Evolutionary conservation across 495 filamentous ascomycete genomes (phyloP).

Genomic region (Xylaria cubensis): DNA sequence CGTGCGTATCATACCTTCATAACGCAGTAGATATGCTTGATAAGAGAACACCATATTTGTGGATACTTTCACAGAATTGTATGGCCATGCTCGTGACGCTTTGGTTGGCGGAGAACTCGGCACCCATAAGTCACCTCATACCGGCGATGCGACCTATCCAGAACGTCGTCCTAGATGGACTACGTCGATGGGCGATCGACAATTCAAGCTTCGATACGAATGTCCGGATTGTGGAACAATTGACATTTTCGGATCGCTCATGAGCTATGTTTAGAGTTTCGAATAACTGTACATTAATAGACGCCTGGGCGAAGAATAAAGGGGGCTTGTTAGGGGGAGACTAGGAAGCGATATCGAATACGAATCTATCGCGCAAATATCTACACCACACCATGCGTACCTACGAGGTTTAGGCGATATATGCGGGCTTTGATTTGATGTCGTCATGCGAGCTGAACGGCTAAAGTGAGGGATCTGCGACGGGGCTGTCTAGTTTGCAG

Average conservation of each 20-base stretch:
- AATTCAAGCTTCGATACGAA: slow-evolving; percentile 42
- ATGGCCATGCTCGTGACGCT: slow-evolving; percentile 39
- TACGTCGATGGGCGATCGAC: slow-evolving; percentile 39
- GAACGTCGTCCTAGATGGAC: slow-evolving; percentile 36
- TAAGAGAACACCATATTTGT: slow-evolving; percentile 42
- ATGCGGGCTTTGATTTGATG: neutral
- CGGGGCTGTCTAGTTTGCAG: slow-evolving; percentile 12
- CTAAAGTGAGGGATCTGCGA: slow-evolving; percentile 10
- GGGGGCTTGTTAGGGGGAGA: slow-evolving; percentile 1
- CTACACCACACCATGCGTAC: neutral
- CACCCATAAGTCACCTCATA: slow-evolving; percentile 35
- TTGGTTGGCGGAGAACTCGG: slow-evolving; percentile 39
- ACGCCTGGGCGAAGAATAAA: neutral
- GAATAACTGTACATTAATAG: slow-evolving; percentile 26
- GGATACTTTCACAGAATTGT: slow-evolving; percentile 42
- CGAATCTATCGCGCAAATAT: neutral
- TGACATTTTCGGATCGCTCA: slow-evolving; percentile 33
- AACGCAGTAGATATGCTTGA: slow-evolving; percentile 42
- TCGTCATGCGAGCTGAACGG: slow-evolving; percentile 13
- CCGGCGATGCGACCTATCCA: slow-evolving; percentile 39
- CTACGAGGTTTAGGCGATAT: neutral
- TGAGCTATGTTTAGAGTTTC: neutral
- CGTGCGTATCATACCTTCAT: slow-evolving; percentile 42
- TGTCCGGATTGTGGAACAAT: slow-evolving; percentile 38
- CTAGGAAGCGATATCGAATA: neutral